Evolutionary conservation across 1,139 yeast genomes (phyloP), one percentile per base, ranked within the genome.

Genomic region (Scheffersomyces quercinus): DNA sequence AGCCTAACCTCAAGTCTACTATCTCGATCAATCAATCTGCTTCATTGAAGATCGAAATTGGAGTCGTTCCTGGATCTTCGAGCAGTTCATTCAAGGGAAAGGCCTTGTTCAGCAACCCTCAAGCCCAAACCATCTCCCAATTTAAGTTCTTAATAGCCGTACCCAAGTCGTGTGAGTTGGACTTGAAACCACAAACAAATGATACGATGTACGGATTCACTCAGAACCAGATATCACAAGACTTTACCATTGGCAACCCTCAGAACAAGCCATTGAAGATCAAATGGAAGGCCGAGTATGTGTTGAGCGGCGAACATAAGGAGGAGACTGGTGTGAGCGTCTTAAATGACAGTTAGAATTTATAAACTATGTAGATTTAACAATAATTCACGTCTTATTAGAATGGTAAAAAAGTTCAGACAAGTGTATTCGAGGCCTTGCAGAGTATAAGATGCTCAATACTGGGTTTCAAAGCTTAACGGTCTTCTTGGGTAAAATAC

Each of bases 141-240:
- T 65, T 91, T 39, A 81, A 81, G 53, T 83, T 89, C 58, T 75
- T 86, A 60, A 68, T 89, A 43, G 97, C 98, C 0, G 96, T 87
- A 33, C 95, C 97, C 39, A 88, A 86, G 60, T 62, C 78, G 16
- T 81, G 87, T 58, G 77, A 75, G 45, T 73, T 91, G 52, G 73
- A 72, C 39, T 76, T 91, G 66, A 74, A 79, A 45, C 84, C 96
- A 1, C 95, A 89, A 56, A 76, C 89, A 7, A 77, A 82, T 35
- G 82, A 79, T 43, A 54, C 64, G 11, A 58, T 90, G 13, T 69
- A 72, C 43, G 79, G 85, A 2, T 73, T 72, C 42, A 70, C 75
- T 38, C 67, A 65, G 30, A 75, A 78, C 43, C 85, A 85, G 5
- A 73, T 88, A 14, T 69, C 73, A 4, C 96, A 88, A 62, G 70